Conservation (phyloP, 306 rosid genomes). For the Lathyrus oleraceus region DNA sequence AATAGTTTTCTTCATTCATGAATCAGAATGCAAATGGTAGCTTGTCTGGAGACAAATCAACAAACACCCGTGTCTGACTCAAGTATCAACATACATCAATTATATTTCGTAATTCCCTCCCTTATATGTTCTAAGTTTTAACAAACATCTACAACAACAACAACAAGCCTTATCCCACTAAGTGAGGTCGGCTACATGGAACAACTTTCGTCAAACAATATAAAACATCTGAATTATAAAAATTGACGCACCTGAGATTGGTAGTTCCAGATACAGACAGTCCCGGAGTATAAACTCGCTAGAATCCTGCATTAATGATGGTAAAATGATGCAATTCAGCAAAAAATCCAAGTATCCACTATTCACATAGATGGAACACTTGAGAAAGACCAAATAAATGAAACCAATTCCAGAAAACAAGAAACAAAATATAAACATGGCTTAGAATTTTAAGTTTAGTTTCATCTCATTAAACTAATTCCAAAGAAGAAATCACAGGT, state of each 20-base stretch:
- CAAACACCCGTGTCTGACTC: constrained; percentile 85
- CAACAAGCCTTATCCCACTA: no score
- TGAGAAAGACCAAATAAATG: constrained; percentile 14
- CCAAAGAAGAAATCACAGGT: constrained; percentile 15
- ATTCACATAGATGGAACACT: constrained; percentile 28
- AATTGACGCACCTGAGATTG: constrained; percentile 80
- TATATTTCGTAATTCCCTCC: not conserved
- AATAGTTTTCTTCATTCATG: constrained; percentile 4
- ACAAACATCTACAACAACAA: not conserved
- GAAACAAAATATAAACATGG: not conserved
- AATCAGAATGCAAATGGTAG: constrained; percentile 56
- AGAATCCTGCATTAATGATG: constrained; percentile 68
- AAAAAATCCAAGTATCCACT: not conserved
- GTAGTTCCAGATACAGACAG: constrained; percentile 98
- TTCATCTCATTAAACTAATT: constrained; percentile 24
- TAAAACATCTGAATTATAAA: constrained; percentile 28
- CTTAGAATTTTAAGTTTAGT: not conserved
- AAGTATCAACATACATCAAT: constrained; percentile 41
- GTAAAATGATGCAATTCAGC: constrained; percentile 35
- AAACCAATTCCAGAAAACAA: constrained; percentile 4
- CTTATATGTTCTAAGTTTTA: not conserved
- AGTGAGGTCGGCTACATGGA: no score
- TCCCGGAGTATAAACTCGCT: constrained; percentile 96
- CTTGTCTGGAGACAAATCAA: constrained; percentile 43
- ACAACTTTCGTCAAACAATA: not conserved